Percentiles rank a stretch among this genome's conserved stretches.
These are phyloP conservation scores for Skeletonema menzelii DNA, from an alignment of 108 stramenopile genomes.

Conservation along the genomic window DNA sequence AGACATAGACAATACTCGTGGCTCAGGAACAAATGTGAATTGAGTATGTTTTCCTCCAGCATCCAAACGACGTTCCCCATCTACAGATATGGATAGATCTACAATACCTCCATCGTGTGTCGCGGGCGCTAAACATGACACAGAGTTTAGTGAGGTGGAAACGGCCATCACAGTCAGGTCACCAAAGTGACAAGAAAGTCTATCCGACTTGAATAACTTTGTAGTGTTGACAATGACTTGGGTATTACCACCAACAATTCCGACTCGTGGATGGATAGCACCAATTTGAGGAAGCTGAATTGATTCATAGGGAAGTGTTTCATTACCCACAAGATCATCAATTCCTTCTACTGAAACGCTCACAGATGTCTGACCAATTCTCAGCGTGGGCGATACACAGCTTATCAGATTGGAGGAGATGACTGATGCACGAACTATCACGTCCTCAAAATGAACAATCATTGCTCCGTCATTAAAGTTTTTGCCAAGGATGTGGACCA, in stretches of 20 bases:
- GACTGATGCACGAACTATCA: slow-evolving; percentile 18
- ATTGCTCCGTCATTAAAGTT: slow-evolving; percentile 20
- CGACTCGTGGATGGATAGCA: slow-evolving; percentile 23
- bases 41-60: slow-evolving; percentile 3
- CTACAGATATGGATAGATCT: slow-evolving; percentile 33
- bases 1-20: slow-evolving; percentile 12
- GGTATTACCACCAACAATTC: slow-evolving; percentile 13
- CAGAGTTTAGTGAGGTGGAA: slow-evolving; percentile 14
- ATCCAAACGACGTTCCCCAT: slow-evolving; percentile 20
- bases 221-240: slow-evolving; percentile 28
- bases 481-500: slow-evolving; percentile 29
- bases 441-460: slow-evolving; percentile 30
- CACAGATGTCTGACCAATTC: slow-evolving; percentile 7
- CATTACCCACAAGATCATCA: slow-evolving; percentile 15
- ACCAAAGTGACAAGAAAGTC: slow-evolving; percentile 34
- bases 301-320: slow-evolving; percentile 20
- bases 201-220: slow-evolving; percentile 5
- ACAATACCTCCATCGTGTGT: not conserved
- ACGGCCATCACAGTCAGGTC: slow-evolving; percentile 15
- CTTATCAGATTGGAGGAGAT: slow-evolving; percentile 21
- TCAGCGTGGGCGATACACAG: slow-evolving; percentile 18
- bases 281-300: slow-evolving; percentile 32
- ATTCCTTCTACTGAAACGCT: slow-evolving; percentile 22
- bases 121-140: slow-evolving; percentile 12
- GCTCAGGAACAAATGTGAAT: slow-evolving; percentile 27